Conservation (phyloP, 2,329 filamentous ascomycete species). For the Zymoseptoria brevis region DNA sequence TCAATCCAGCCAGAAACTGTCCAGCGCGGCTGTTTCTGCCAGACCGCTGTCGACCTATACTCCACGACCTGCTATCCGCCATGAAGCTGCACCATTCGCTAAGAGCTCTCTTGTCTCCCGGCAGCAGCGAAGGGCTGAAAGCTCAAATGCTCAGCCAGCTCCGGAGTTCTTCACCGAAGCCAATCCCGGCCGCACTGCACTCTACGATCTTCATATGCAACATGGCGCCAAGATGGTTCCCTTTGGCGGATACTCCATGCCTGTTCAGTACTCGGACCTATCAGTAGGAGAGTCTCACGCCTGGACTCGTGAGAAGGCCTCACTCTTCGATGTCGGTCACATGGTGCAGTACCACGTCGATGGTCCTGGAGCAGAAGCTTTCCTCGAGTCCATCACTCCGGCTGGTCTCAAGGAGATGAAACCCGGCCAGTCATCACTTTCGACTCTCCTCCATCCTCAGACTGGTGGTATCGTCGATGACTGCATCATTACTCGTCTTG, state of each 20-base stretch:
- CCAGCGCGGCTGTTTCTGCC: neutral
- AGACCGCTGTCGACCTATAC: conserved; percentile 5
- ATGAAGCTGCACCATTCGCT: conserved; percentile 11
- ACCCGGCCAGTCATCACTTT: conserved; percentile 67
- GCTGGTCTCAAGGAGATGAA: conserved; percentile 58
- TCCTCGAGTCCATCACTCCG: conserved; percentile 79
- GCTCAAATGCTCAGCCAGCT: conserved; percentile 22
- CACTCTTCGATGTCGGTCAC: conserved; percentile 91
- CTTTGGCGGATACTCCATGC: conserved; percentile 92
- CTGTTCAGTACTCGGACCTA: conserved; percentile 73
- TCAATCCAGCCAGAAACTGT: neutral
- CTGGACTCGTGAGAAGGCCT: conserved; percentile 81
- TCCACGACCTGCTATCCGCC: neutral
- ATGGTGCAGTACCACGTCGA: conserved; percentile 86
- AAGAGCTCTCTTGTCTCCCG: conserved; percentile 9
- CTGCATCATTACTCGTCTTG: conserved; percentile 78
- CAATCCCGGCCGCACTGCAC: conserved; percentile 48
- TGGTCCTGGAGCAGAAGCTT: conserved; percentile 69
- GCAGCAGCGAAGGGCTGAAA: conserved; percentile 20
- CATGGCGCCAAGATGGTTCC: conserved; percentile 89
- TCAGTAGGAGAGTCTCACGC: conserved; percentile 77
- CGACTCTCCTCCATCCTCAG: conserved; percentile 67
- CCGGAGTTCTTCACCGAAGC: conserved; percentile 26
- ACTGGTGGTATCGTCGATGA: conserved; percentile 94
- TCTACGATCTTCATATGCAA: conserved; percentile 70